Base-by-base conservation (phyloP, 257 asterid species). In the Jasminum sambac region DNA sequence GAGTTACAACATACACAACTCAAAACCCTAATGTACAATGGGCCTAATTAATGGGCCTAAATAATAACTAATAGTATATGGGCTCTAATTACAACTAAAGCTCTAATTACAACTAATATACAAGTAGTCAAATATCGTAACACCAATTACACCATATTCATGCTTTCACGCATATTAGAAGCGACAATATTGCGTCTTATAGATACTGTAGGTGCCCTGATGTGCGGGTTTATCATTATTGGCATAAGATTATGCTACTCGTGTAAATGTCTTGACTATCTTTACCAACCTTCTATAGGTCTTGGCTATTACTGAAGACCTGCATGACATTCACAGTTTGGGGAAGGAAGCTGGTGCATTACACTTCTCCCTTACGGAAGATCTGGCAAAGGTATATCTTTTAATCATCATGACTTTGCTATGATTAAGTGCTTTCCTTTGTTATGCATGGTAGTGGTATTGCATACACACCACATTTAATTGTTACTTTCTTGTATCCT, bases 271-370 rank as follows among this genome's bases (percentile, higher is more conserved):
- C 34, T 64, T 24, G 38, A 46, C 57, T 44, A 16, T 19, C 36
- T 39, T 50, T 65, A 41, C 40, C 62, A 23, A 38, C 77, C 70
- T 52, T 75, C 66, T 70, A 67, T 81, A 95, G 99, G 96, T 95
- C 72, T 80, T 95, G 87, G 98, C 96, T 37, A 90, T 95, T 84
- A 95, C 98, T 69, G 99, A 88, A 87, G 98, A 85, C 77, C 81
- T 95, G 72, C 96, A 86, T 64, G 99, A 95, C 79, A 90, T 91
- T 78, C 95, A 91, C 84, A 79, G 86, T 74, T 79, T 89, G 88
- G 99, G 96, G 43, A 91, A 89, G 77, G 99, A 95, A 83, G 99
- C 98, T 79, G 84, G 96, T 63, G 83, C 84, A 2, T 86, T 91
- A 69, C 99, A 95, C 85, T 73, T 77, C 62, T 89, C 95, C 78